Evolutionary conservation across 805 yeast genomes (phyloP), one percentile per base, ranked within the genome.

Genomic region (Candida silvicultrix): DNA sequence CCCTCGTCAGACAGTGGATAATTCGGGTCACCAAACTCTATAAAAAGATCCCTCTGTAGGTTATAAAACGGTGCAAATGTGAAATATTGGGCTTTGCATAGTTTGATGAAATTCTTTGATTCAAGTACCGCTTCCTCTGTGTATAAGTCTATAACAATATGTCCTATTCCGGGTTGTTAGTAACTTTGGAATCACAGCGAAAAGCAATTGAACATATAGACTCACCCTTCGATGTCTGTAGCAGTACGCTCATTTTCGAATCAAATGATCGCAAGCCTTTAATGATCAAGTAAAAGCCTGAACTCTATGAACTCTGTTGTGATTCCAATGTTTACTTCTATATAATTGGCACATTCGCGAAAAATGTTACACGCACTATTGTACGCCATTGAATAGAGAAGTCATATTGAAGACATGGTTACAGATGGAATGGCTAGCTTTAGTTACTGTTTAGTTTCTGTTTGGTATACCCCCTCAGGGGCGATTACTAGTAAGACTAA

Each of bases 71-170:
- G 80, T 16, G 73, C 60, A 53, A 73, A 75, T 40, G 78, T 71
- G 63, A 68, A 81, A 60, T 73, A 75, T 46, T 75, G 71, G 35
- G 67, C 52, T 54, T 74, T 68, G 63, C 85, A 79, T 12, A 80
- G 66, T 51, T 78, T 75, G 36, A 81, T 47, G 56, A 81, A 81
- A 54, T 76, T 76, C 45, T 55, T 59, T 29, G 73, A 61, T 36
- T 71, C 71, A 18, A 49, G 51, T 1, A 74, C 74, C 4, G 70
- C 65, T 7, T 57, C 53, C 9, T 67, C 57, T 6, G 53, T 46
- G 41, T 57, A 52, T 16, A 80, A 53, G 50, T 81, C 86, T 10
- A 80, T 58, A 10, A 78, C 81, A 8, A 81, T 39, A 47, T 72
- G 73, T 6, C 82, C 84, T 46, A 49, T n/a, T n/a, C n/a, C n/a